A percentile compares a stretch with the other conserved stretches of the same genome.
Conservation (phyloP, 2,329 filamentous ascomycete species). For the Ophiostoma sp. region DNA sequence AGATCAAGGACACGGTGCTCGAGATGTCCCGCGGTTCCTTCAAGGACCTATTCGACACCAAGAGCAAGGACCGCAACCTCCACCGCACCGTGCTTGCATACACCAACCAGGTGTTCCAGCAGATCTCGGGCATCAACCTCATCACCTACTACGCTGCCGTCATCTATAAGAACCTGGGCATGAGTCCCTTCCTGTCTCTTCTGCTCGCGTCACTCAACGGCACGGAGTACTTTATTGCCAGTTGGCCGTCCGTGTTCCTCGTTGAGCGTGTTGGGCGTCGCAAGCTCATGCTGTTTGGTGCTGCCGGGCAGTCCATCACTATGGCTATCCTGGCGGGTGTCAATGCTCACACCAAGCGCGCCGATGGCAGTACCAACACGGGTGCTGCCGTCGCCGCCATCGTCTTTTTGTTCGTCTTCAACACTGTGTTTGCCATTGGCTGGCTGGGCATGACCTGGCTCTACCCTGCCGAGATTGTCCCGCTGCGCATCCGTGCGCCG, state of each 20-base stretch:
- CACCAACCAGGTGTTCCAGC: conserved; percentile 38
- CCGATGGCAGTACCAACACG: conserved; percentile 33
- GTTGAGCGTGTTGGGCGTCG: conserved; percentile 28
- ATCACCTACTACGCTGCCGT: conserved; percentile 27
- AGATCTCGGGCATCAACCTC: conserved; percentile 33
- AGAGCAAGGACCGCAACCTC: conserved; percentile 26
- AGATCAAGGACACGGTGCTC: conserved; percentile 59
- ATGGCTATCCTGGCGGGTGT: conserved; percentile 48
- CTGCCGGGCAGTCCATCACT: conserved; percentile 49
- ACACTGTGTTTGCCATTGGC: conserved; percentile 48
- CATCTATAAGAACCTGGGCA: conserved; percentile 27
- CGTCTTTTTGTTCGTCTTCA: conserved; percentile 47
- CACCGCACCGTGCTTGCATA: conserved; percentile 28
- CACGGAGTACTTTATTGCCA: conserved; percentile 26
- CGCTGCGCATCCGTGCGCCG: conserved; percentile 47
- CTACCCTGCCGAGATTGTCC: conserved; percentile 53
- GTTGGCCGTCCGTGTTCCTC: conserved; percentile 25
- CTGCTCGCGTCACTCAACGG: conserved; percentile 27
- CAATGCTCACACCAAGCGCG: conserved; percentile 31
- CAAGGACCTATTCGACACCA: conserved; percentile 25
- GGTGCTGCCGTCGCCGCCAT: conserved; percentile 25
- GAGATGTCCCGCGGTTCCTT: conserved; percentile 40
- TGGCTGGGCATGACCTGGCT: conserved; percentile 55
- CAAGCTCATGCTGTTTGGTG: conserved; percentile 40
- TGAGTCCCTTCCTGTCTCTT: conserved; percentile 24